Base-by-base conservation (phyloP, 768 basidiomycete genomes). In the Amanita rubescens region DNA sequence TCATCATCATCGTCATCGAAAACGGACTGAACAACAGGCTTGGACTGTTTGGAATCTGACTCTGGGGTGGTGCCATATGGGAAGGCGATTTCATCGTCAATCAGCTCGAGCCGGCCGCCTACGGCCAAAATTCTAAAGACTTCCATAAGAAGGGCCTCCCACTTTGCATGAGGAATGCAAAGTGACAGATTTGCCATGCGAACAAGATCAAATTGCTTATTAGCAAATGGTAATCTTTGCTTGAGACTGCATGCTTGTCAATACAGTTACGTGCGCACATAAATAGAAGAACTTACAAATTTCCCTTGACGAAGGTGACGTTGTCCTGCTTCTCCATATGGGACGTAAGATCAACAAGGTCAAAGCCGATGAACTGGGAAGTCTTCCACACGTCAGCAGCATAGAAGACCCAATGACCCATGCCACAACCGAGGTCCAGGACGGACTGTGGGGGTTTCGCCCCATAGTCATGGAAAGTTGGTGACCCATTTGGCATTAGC, bases 371-470 rank as follows among this genome's bases (percentile, higher is more conserved):
- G 48, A 90, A 74, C 9, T 73, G 71, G 17, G 82, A 75, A 38
- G 67, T 60, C 19, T 72, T 77, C 89, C 89, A 92, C n/a, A 67
- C 61, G 19, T 63, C 69, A 3, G 85, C 79, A 3, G 87, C 82
- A 45, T 82, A 72, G 0, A 80, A 55, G 5, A 82, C 71, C 90
- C 90, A 92, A 45, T 76, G 62, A 0, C 88, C 87, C 44, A 76
- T 59, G 10, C 90, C 89, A 63, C 87, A 90, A 2, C 90, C 90
- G 11, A 92, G 67, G 60, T 91, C 89, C 6, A 92, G 75, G 20
- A 85, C 81, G 11, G 71, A 68, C 1, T 66, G 62, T 1, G 87
- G 84, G 0, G 74, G 71, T n/a, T 67, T 67, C 20, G 72, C 71
- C 33, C 71, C 62, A 56, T 75, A 77, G 55, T 76, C 67, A 53